phyloP scores from a whole-genome alignment of 2,329 filamentous ascomycete genomes.

The Aspergillus pseudonomiae region DNA sequence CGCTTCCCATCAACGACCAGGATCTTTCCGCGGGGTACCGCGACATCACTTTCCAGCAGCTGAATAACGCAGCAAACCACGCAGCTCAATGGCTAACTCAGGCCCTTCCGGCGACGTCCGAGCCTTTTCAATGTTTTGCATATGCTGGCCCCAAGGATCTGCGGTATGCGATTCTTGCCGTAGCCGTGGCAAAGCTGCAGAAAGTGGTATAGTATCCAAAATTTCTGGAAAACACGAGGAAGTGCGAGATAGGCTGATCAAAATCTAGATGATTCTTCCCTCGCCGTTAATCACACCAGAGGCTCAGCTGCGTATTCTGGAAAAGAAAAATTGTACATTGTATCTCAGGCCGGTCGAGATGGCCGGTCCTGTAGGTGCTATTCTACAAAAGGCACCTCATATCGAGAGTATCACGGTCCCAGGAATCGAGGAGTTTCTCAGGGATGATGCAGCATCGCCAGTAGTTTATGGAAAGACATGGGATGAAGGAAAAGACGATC shows the following conservation, averaged over 20 bases:
- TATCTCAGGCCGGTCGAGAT: slow-evolving; percentile 21
- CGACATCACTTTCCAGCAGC: neutral
- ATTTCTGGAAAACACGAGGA: neutral
- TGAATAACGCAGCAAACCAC: neutral
- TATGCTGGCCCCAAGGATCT: neutral
- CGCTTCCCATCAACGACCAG: slow-evolving; percentile 18
- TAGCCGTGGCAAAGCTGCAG: neutral
- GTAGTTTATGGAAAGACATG: slow-evolving; percentile 28
- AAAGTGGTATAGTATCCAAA: neutral
- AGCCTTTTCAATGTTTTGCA: neutral
- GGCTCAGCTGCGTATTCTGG: slow-evolving; percentile 17
- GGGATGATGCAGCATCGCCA: slow-evolving; percentile 12
- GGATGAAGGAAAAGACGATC: slow-evolving; percentile 30
- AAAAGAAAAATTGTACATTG: slow-evolving; percentile 20
- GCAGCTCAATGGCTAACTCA: neutral
- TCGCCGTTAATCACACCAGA: neutral
- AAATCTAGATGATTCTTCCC: neutral
- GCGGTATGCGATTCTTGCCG: neutral
- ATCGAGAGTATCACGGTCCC: slow-evolving; percentile 20
- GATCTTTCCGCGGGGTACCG: neutral
- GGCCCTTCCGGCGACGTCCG: neutral
- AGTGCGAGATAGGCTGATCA: neutral
- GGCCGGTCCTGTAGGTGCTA: slow-evolving; percentile 12
- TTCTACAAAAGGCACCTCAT: slow-evolving; percentile 14
- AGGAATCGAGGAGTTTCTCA: slow-evolving; percentile 19